phyloP scores from a whole-genome alignment of 1,284 basidiomycete genomes.

The Apiotrichum veenhuisii region DNA sequence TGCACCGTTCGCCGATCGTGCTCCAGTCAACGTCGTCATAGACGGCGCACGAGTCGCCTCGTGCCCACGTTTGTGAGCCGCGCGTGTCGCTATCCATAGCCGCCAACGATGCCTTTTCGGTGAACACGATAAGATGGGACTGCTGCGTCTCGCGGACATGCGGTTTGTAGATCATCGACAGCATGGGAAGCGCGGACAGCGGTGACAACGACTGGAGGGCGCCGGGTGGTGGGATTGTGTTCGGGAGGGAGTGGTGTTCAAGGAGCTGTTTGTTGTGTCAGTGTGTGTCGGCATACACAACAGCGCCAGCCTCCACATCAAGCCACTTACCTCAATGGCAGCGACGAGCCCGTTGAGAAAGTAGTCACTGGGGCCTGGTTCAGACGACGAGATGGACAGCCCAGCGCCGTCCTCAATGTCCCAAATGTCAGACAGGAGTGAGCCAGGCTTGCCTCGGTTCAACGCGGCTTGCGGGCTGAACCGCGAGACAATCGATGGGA shows the following conservation, averaged over 20 bases:
- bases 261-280: constrained; percentile 16
- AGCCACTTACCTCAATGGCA: constrained; percentile 22
- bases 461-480: constrained; percentile 19
- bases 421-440: constrained; percentile 20
- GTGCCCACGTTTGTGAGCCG: constrained; percentile 9
- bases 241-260: constrained; percentile 16
- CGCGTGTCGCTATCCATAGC: constrained; percentile 18
- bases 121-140: constrained; percentile 20
- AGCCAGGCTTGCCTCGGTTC: constrained; percentile 3
- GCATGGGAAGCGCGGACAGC: constrained; percentile 15
- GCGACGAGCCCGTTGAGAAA: constrained; percentile 20
- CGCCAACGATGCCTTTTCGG: constrained; percentile 16
- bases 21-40: constrained; percentile 23
- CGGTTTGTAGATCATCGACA: constrained; percentile 17
- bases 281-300: neutral
- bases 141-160: constrained; percentile 6
- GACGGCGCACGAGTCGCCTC: constrained; percentile 12
- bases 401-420: constrained; percentile 22
- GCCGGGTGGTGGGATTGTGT: constrained; percentile 7
- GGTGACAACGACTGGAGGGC: constrained; percentile 16
- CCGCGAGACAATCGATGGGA: constrained; percentile 24
- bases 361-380: constrained; percentile 19
- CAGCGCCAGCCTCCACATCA: neutral
- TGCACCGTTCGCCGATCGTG: constrained; percentile 19
- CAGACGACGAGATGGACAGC: constrained; percentile 15